These are phyloP conservation scores for Fomitopsis serialis DNA, from an alignment of 768 basidiomycete genomes.

Conservation along the genomic window DNA sequence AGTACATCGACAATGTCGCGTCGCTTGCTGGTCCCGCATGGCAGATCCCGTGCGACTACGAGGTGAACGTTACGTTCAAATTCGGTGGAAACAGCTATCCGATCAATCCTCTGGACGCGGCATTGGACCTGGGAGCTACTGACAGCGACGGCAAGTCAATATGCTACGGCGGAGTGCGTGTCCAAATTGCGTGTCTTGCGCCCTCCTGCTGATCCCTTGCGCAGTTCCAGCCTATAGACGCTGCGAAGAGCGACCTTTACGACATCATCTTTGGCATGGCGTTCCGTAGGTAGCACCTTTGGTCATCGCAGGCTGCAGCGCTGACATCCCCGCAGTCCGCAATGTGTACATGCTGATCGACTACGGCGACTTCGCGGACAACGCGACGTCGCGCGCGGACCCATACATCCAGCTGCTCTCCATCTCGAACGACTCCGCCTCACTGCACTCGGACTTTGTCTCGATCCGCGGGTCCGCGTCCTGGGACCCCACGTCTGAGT, in stretches of 20 bases:
- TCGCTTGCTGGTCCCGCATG: constrained; percentile 42
- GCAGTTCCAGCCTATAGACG: constrained; percentile 68
- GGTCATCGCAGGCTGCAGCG: not conserved
- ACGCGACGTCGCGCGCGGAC: constrained; percentile 27
- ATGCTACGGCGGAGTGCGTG: constrained; percentile 43
- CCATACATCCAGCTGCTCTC: constrained; percentile 65
- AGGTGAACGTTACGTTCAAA: constrained; percentile 61
- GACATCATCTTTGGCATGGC: constrained; percentile 73
- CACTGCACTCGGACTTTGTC: constrained; percentile 32
- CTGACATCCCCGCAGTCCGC: constrained; percentile 38
- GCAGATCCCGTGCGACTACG: constrained; percentile 56
- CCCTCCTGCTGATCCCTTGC: not conserved
- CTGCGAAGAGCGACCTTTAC: constrained; percentile 41
- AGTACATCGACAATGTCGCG: constrained; percentile 30
- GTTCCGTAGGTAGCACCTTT: constrained; percentile 43
- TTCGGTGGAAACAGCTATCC: constrained; percentile 54
- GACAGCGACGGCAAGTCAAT: constrained; percentile 18
- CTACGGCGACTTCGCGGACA: constrained; percentile 57
- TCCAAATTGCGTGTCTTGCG: constrained; percentile 8
- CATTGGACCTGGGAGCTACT: constrained; percentile 20
- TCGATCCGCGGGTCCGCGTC: constrained; percentile 18
- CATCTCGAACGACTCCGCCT: constrained; percentile 40
- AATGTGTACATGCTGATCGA: constrained; percentile 62
- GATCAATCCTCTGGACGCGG: constrained; percentile 62
- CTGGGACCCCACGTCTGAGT: constrained; percentile 8